These are phyloP conservation scores for Trametes elegans DNA, from an alignment of 768 basidiomycete genomes.

Conservation along the genomic window DNA sequence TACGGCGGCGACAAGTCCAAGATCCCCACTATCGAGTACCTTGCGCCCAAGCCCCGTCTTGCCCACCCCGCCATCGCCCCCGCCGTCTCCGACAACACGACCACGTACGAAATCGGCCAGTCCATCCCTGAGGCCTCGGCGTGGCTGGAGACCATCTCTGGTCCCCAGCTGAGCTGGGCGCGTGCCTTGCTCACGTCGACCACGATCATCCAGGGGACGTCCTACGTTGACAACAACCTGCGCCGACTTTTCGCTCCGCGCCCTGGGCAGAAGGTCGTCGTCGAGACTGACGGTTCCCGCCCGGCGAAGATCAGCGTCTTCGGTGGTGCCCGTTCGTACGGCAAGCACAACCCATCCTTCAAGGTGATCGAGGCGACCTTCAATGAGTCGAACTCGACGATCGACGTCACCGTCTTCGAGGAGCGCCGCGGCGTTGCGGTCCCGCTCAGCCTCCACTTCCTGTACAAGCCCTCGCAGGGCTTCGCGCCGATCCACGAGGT, in stretches of 20 bases:
- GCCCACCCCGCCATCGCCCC: slow-evolving; percentile 42
- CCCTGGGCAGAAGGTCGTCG: slow-evolving; percentile 70
- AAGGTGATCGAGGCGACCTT: slow-evolving; percentile 80
- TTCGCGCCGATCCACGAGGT: slow-evolving; percentile 94
- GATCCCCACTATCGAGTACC: slow-evolving; percentile 84
- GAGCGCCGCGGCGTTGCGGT: slow-evolving; percentile 76
- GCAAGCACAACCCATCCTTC: slow-evolving; percentile 69
- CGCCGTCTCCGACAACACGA: slow-evolving; percentile 40
- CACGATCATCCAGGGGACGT: slow-evolving; percentile 82
- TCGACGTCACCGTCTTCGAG: slow-evolving; percentile 77
- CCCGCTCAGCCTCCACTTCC: slow-evolving; percentile 79
- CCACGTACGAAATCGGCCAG: slow-evolving; percentile 51
- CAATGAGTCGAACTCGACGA: slow-evolving; percentile 47
- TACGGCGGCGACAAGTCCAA: slow-evolving; percentile 74
- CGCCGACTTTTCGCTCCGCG: slow-evolving; percentile 85
- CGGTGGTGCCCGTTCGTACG: slow-evolving; percentile 80
- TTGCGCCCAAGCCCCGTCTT: slow-evolving; percentile 40
- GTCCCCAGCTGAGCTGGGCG: slow-evolving; percentile 81
- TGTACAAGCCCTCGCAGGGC: slow-evolving; percentile 84
- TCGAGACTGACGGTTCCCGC: slow-evolving; percentile 41
- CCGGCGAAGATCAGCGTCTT: slow-evolving; percentile 64
- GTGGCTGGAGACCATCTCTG: slow-evolving; percentile 87
- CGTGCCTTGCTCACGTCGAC: slow-evolving; percentile 78
- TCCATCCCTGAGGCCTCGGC: slow-evolving; percentile 55
- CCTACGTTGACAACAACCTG: slow-evolving; percentile 88